phyloP scores from a whole-genome alignment of 2,329 filamentous ascomycete genomes.

The Botrytis squamosa region DNA sequence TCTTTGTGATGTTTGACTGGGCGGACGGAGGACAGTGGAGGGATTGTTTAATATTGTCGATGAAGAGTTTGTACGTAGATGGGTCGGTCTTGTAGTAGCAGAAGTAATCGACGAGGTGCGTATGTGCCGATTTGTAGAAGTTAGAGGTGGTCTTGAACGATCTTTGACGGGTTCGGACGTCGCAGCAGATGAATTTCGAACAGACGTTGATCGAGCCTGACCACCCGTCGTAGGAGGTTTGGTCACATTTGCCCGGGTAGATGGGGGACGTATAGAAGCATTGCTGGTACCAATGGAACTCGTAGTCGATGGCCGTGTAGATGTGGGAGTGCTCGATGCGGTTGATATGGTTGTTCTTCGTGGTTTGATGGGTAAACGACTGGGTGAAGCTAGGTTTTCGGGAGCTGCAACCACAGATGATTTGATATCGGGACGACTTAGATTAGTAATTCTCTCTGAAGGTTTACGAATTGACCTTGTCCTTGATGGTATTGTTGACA shows the following conservation, averaged over 20 bases:
- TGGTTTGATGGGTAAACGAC: constrained; percentile 37
- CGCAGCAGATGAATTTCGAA: constrained; percentile 22
- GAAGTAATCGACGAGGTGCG: constrained; percentile 30
- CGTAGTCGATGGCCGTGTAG: constrained; percentile 30
- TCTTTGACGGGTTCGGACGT: constrained; percentile 22
- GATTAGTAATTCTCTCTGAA: constrained; percentile 24
- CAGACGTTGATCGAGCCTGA: constrained; percentile 32
- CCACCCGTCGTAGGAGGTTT: constrained; percentile 28
- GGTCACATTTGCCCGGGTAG: constrained; percentile 28
- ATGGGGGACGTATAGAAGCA: constrained; percentile 33
- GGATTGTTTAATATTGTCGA: constrained; percentile 29
- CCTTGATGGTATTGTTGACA: constrained; percentile 33
- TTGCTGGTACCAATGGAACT: constrained; percentile 29
- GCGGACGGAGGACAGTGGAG: constrained; percentile 28
- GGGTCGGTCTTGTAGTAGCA: constrained; percentile 23
- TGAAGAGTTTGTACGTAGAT: constrained; percentile 36
- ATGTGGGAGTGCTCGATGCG: constrained; percentile 4
- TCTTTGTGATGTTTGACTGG: constrained; percentile 21
- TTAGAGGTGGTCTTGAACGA: constrained; percentile 24
- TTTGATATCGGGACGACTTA: constrained; percentile 17
- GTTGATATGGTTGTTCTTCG: constrained; percentile 30
- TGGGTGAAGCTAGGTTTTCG: constrained; percentile 31
- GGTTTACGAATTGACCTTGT: constrained; percentile 36
- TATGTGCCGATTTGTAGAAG: constrained; percentile 31
- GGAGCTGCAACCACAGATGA: neutral